These are phyloP conservation scores for Petunia axillaris DNA, from an alignment of 257 asterid genomes.

Conservation along the genomic window DNA sequence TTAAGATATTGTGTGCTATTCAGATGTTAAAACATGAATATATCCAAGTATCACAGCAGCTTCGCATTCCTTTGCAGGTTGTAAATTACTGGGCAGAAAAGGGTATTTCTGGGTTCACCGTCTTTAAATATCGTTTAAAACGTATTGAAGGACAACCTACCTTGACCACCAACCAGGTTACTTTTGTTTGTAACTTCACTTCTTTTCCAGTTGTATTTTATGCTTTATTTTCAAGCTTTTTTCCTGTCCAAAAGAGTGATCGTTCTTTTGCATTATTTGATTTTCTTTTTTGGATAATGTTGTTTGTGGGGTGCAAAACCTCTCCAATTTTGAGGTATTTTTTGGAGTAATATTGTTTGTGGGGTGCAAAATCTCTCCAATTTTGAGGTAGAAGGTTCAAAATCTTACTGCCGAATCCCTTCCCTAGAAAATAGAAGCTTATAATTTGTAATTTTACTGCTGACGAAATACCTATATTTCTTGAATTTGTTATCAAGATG, in stretches of 20 bases:
- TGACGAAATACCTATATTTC: neutral
- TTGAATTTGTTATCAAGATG: neutral
- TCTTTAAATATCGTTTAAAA: constrained; percentile 70
- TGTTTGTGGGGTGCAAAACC: neutral
- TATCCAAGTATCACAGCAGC: neutral
- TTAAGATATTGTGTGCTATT: neutral
- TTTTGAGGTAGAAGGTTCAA: neutral
- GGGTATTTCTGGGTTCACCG: constrained; percentile 85
- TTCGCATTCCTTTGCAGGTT: constrained; percentile 54
- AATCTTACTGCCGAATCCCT: neutral
- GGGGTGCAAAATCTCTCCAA: neutral
- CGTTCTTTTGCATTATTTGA: neutral
- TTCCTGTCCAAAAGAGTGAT: neutral
- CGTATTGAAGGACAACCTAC: constrained; percentile 81
- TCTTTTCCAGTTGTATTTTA: neutral
- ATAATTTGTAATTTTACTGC: neutral
- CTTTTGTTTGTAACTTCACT: neutral
- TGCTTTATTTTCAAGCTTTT: neutral
- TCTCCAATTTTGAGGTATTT: neutral
- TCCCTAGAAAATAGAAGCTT: neutral
- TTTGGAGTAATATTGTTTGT: neutral
- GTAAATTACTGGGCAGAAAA: constrained; percentile 76
- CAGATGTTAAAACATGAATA: neutral
- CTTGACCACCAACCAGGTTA: constrained; percentile 79
- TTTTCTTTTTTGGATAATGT: neutral